Conservation (phyloP, 202 grass and related monocot genomes). For the Schoenoplectus triqueter region DNA sequence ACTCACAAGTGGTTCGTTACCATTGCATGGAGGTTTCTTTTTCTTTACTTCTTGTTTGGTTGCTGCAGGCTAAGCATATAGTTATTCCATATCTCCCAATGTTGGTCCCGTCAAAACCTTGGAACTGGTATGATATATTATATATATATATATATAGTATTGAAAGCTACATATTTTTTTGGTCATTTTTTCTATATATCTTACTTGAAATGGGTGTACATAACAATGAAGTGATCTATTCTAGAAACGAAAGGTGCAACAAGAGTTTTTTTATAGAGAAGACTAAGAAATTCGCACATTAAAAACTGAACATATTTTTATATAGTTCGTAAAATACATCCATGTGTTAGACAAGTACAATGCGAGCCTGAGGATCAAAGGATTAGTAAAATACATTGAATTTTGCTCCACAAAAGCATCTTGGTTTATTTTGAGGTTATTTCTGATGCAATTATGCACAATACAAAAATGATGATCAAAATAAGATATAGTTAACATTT, state of each 20-base stretch:
- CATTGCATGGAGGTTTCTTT: conserved; percentile 14
- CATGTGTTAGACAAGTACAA: conserved; percentile 20
- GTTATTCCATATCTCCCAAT: conserved; percentile 93
- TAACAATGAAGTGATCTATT: conserved; percentile 8
- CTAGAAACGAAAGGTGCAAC: neutral
- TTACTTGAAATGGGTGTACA: neutral
- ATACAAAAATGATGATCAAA: neutral
- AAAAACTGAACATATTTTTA: neutral
- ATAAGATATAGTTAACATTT: no score
- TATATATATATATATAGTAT: neutral
- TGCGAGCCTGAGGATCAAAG: conserved; percentile 90
- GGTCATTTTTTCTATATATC: conserved; percentile 22
- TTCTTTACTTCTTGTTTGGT: conserved; percentile 25
- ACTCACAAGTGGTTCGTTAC: neutral
- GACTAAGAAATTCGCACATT: neutral
- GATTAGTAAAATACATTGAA: conserved; percentile 85
- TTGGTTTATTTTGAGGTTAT: conserved; percentile 78
- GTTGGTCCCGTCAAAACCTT: conserved; percentile 78
- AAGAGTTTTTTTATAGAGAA: neutral
- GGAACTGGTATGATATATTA: conserved; percentile 76
- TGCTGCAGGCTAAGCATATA: conserved; percentile 78
- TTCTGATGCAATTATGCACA: conserved; percentile 20
- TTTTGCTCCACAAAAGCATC: conserved; percentile 70
- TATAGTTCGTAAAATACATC: neutral
- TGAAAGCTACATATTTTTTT: conserved; percentile 2